Evolutionary conservation across 352 stramenopile genomes (phyloP).

Genomic region (Phytophthora sp.): DNA sequence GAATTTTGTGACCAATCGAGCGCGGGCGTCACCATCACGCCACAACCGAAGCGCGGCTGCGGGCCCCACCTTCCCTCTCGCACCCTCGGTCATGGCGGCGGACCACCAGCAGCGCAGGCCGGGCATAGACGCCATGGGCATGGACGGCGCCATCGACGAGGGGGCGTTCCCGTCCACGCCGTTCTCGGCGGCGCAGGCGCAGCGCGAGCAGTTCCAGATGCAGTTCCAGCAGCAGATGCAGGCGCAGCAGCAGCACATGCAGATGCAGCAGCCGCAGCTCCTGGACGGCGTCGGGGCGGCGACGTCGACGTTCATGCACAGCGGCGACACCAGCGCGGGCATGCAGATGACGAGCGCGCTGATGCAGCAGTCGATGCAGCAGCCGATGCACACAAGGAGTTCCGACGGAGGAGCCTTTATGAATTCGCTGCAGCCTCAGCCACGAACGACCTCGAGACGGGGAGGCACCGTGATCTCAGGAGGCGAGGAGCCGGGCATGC

Average conservation of each 20-base stretch:
- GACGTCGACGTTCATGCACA: constrained; percentile 19
- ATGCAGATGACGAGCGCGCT: constrained; percentile 11
- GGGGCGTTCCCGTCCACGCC: constrained; percentile 11
- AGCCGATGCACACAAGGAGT: constrained; percentile 5
- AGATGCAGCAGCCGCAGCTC: constrained; percentile 1
- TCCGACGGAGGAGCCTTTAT: background rate
- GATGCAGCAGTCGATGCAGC: constrained; percentile 11
- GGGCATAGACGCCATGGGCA: constrained; percentile 3
- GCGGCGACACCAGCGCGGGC: background rate
- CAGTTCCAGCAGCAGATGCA: constrained; percentile 39
- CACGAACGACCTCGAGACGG: background rate
- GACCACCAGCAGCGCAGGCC: constrained; percentile 18
- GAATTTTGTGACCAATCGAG: too few relatives aligned
- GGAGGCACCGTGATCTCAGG: constrained; percentile 5
- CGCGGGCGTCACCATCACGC: too few relatives aligned
- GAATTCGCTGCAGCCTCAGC: background rate
- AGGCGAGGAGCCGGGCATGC: constrained; percentile 22
- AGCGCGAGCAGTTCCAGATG: constrained; percentile 31
- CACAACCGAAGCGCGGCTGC: constrained; percentile 3
- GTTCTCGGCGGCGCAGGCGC: constrained; percentile 13
- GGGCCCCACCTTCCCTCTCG: too few relatives aligned
- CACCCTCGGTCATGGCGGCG: constrained; percentile 28
- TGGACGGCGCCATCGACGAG: constrained; percentile 12
- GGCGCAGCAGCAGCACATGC: constrained; percentile 16
- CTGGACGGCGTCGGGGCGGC: constrained; percentile 24